phyloP scores from a whole-genome alignment of 768 basidiomycete genomes.

The Collybiopsis confluens region DNA sequence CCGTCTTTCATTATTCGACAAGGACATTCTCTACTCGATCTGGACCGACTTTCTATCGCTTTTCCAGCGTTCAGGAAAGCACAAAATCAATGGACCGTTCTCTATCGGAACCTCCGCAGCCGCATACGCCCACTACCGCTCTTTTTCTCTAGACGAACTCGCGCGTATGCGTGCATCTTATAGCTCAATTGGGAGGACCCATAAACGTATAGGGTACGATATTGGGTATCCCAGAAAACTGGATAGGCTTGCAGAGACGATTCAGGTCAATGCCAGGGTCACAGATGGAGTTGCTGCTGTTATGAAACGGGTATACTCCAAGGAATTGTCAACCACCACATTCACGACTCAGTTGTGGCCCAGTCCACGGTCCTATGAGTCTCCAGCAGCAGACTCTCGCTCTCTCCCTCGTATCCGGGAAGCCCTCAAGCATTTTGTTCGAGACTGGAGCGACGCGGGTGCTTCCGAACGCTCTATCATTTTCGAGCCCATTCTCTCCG shows the following conservation, averaged over 20 bases:
- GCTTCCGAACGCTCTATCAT: slow-evolving; percentile 47
- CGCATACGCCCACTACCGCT: slow-evolving; percentile 40
- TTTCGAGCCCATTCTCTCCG: slow-evolving; percentile 52
- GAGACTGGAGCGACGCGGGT: slow-evolving; percentile 68
- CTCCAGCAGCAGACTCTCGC: slow-evolving; percentile 9
- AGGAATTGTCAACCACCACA: neutral
- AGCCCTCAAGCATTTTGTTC: slow-evolving; percentile 62
- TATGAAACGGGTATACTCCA: slow-evolving; percentile 17
- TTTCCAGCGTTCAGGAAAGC: slow-evolving; percentile 13
- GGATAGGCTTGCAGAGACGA: slow-evolving; percentile 30
- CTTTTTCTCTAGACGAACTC: slow-evolving; percentile 38
- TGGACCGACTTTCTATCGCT: slow-evolving; percentile 24
- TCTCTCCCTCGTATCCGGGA: slow-evolving; percentile 47
- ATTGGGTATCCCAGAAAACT: slow-evolving; percentile 56
- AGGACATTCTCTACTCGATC: slow-evolving; percentile 20
- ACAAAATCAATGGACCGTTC: slow-evolving; percentile 26
- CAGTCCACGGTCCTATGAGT: slow-evolving; percentile 1
- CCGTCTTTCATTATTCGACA: neutral
- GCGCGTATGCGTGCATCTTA: slow-evolving; percentile 39
- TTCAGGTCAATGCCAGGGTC: slow-evolving; percentile 25
- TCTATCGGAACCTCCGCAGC: slow-evolving; percentile 40
- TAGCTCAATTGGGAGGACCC: slow-evolving; percentile 38
- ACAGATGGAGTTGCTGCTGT: slow-evolving; percentile 37
- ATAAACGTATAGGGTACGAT: slow-evolving; percentile 45
- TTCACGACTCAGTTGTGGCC: slow-evolving; percentile 15